phyloP scores from a whole-genome alignment of 73 alveolate genomes.

The Paramecium pentaurelia region DNA sequence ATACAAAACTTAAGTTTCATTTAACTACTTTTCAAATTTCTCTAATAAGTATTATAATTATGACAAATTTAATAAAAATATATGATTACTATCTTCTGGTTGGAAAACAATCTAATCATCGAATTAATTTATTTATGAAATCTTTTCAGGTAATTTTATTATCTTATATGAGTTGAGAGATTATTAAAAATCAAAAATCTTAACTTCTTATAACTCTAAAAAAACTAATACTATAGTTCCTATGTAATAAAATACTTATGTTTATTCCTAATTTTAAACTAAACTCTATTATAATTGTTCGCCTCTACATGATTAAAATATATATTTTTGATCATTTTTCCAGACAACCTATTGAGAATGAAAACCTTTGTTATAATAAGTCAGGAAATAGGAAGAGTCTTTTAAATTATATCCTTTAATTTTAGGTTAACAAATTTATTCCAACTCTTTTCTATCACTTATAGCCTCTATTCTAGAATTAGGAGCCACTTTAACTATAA shows the following conservation, averaged over 20 bases:
- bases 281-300: not conserved
- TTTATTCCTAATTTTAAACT: not conserved
- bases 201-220: not conserved
- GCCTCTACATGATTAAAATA: not conserved
- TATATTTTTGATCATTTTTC: not conserved
- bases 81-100: too few relatives aligned
- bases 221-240: not conserved
- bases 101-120: not conserved
- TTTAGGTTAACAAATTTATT: not conserved
- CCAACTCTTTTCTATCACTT: not conserved
- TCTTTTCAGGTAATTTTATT: not conserved
- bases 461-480: not conserved
- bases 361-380: not conserved
- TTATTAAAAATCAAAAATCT: not conserved
- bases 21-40: not conserved
- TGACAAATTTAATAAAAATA: too few relatives aligned
- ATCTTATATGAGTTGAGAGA: not conserved
- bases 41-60: too few relatives aligned
- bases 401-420: not conserved
- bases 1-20: too few relatives aligned
- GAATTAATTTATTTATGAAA: too few relatives aligned
- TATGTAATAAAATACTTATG: not conserved
- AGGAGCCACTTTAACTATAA: too few relatives aligned
- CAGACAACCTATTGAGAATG: not conserved
- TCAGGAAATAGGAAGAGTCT: not conserved